Base-by-base conservation (phyloP, 2,329 filamentous ascomycete genomes). In the Chalaropsis ovoidea region DNA sequence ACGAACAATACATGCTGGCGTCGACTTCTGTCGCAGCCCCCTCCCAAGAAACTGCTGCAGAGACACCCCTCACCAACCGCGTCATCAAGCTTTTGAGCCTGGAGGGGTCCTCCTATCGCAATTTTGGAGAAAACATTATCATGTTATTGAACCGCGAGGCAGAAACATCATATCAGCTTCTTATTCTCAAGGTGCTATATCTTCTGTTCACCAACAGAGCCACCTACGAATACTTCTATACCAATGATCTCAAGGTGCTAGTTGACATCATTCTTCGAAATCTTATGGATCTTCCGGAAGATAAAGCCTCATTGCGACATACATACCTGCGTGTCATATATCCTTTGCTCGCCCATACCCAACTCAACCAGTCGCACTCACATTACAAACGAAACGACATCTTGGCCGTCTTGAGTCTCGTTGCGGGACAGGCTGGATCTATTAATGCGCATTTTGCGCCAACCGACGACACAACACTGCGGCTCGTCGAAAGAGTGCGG, bases 181-280 rank as follows among this genome's bases (percentile, higher is more conserved):
- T 99, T n/a, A 97, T 97, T 67, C 81, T 99, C 52, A 99, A 99
- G 76, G 83, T 96, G 3, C 80, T 99, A 35, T 99, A 97, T 75
- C 84, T 99, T 43, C 82, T 99, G 10, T 99, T 99, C 76, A 96
- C 92, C 3, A 97, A 90, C 10, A 85, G 85, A 66, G 84, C 88
- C 17, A 99, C 94, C 0, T 90, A 94, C 74, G 94, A 99, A 76
- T 99, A 97, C 76, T 99, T 99, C 73, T 99, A 97, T 75, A 96
- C 91, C 35, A 99, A 99, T 73, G 94, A 99, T 72, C 80, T 99
- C 39, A 89, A 90, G 67, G 94, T 99, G 3, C 82, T 99, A 17
- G 81, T 97, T 60, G 94, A 99, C 72, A 94, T 99, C 69, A 91
- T 99, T 67, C 90, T 99, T 68, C 89, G 94, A 54, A 99, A 99